phyloP scores from a whole-genome alignment of 2,329 filamentous ascomycete genomes.

The Neonectria punicea region DNA sequence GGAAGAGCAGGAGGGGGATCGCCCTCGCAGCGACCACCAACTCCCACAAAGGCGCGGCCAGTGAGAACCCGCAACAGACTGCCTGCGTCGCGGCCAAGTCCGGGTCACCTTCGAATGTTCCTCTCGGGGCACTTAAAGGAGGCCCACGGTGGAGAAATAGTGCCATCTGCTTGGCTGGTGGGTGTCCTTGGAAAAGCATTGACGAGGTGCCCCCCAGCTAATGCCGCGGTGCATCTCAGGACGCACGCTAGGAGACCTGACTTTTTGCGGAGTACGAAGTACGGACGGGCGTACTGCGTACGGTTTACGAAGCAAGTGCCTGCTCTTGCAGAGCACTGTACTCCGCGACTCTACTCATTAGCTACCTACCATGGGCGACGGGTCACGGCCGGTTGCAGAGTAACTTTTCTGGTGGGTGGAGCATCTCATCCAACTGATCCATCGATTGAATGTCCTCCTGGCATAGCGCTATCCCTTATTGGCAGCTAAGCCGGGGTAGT shows the following conservation, averaged over 20 bases:
- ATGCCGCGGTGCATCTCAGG: slow-evolving; percentile 30
- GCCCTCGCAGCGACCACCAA: slow-evolving; percentile 12
- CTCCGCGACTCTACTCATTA: not conserved
- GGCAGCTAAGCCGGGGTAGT: slow-evolving; percentile 28
- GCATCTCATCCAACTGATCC: slow-evolving; percentile 31
- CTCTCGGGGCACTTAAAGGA: slow-evolving; percentile 32
- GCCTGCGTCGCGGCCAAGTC: slow-evolving; percentile 21
- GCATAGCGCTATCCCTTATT: slow-evolving; percentile 34
- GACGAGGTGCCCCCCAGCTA: slow-evolving; percentile 32
- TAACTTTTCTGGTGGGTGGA: slow-evolving; percentile 36
- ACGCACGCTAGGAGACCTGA: slow-evolving; percentile 26
- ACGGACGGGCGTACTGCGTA: not conserved
- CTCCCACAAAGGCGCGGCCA: slow-evolving; percentile 9
- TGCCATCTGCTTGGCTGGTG: slow-evolving; percentile 41
- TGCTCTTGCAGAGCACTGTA: slow-evolving; percentile 1
- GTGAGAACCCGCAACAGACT: slow-evolving; percentile 6
- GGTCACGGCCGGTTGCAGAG: slow-evolving; percentile 36
- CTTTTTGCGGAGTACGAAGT: not conserved
- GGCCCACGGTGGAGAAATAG: slow-evolving; percentile 43
- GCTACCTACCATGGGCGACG: not conserved
- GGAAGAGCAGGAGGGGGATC: slow-evolving; percentile 18
- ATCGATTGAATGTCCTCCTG: slow-evolving; percentile 30
- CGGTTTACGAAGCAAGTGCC: not conserved
- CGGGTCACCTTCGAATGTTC: slow-evolving; percentile 16
- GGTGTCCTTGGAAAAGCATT: slow-evolving; percentile 35